Base-by-base conservation (phyloP, 139 green algal genomes). In the Chlorella sp. region DNA sequence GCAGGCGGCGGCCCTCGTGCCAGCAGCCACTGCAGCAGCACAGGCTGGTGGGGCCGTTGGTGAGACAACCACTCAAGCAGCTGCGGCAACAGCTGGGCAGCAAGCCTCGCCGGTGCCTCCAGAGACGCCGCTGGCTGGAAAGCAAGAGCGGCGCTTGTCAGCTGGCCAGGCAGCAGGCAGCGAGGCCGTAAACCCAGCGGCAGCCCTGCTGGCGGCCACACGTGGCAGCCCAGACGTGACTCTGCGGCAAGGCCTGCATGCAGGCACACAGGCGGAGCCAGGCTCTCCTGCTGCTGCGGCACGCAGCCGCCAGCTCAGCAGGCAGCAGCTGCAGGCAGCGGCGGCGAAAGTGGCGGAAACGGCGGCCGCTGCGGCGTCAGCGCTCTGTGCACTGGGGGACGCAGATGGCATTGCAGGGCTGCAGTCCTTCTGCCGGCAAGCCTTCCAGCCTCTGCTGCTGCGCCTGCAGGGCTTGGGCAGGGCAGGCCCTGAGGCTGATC, bases 301-400 rank as follows among this genome's bases (percentile, higher is more conserved):
- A 0, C 47, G 64, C 28, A 20, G 30, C 38, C 23, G 30, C n/a
- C 41, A 41, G 38, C 60, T 83, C 26, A 69, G 60, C 60, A 21
- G 28, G 60, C 62, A 83, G n/a, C 78, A 72, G 78, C 62, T 56
- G 41, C 78, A 75, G 41, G 23, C 47, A 13, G 38, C 32, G n/a
- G 78, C 78, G 4, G 78, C 63, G 1, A 83, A 83, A 38, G 78
- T 83, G n/a, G 78, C 63, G 26, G 78, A 83, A n/a, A 63, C 41
- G 20, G 78, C 78, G 0, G 78, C 39, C 0, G 23, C 63, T 17
- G 63, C 41, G 15, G 62, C 78, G 0, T 26, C 63, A 32, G 67
- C 57, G 13, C 57, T 86, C 64, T 78, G 55, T 30, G 39, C 57
- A 13, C 32, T 87, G 41, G 18, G 44, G 6, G 85, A 89, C 9